Base-by-base conservation (phyloP, 495 filamentous ascomycete genomes). In the Trichoderma erinaceum region DNA sequence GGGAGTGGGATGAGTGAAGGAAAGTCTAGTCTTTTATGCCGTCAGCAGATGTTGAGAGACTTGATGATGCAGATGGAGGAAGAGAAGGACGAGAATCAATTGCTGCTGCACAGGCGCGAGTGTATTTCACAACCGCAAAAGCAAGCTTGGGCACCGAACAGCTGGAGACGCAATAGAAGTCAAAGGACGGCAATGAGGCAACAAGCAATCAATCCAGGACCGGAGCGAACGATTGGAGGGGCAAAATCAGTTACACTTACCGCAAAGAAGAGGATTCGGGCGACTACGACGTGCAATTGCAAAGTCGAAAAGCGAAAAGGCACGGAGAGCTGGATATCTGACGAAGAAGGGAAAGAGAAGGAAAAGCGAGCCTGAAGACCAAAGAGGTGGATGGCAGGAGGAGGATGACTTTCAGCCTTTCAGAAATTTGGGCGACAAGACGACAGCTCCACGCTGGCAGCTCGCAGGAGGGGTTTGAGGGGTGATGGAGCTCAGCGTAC, bases 311-410 rank as follows among this genome's bases (percentile, higher is more conserved):
- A 23, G n/a, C 21, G n/a, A 61, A 61, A 32, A 32, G n/a, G 44
- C n/a, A 48, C 44, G 44, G 44, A 48, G 35, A 48, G 56, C 10
- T 44, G 46, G 65, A 70, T 69, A 61, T 43, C 56, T 58, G 66
- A 48, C 48, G 66, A 67, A 67, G 70, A 67, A 50, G 69, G 35
- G 35, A 68, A 68, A 63, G 67, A 69, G 66, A 71, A 66, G 64
- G 70, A 66, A 72, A 65, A 25, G 46, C 38, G 67, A 65, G 64
- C 64, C 56, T 32, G 12, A 32, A 50, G 64, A 43, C 38, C 41
- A 63, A 63, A 44, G 23, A 67, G 52, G 43, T 32, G 66, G 38
- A 56, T 52, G 25, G 32, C 52, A 64, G 46, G 48, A 58, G 35
- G 38, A 58, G 66, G 66, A 52, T 67, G 66, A 58, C 41, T n/a